phyloP scores from a whole-genome alignment of 2,329 filamentous ascomycete species.

The Curvularia lunata region DNA sequence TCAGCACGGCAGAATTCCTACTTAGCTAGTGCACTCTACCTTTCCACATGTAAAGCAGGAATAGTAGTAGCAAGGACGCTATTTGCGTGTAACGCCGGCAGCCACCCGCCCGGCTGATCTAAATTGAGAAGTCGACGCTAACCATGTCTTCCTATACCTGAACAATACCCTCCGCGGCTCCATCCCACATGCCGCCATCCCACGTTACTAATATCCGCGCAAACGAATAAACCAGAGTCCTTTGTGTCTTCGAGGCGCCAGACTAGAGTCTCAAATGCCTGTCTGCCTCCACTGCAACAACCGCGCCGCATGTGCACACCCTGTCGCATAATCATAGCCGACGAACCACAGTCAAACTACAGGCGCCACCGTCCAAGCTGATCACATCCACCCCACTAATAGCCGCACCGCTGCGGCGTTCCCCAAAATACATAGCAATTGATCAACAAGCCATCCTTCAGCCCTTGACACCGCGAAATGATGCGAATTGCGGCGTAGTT shows the following conservation, averaged over 20 bases:
- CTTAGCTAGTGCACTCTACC: too few relatives aligned
- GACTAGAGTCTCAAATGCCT: constrained; percentile 11
- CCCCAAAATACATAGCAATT: constrained; percentile 7
- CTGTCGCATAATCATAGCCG: constrained; percentile 3
- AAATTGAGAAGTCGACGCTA: neutral
- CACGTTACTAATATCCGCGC: neutral
- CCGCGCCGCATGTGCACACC: constrained; percentile 12
- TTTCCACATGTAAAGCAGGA: neutral
- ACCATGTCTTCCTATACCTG: neutral
- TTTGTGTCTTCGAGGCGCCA: constrained; percentile 2
- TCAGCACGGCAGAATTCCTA: neutral
- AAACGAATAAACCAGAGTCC: neutral
- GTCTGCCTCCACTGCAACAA: constrained; percentile 2
- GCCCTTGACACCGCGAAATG: neutral
- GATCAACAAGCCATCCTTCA: neutral
- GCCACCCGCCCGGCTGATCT: neutral
- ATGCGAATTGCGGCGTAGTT: constrained; percentile 4
- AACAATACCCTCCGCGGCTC: neutral
- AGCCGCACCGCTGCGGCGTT: constrained; percentile 1
- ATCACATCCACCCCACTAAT: neutral
- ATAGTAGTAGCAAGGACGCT: neutral
- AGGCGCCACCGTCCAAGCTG: constrained; percentile 12
- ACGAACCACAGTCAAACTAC: constrained; percentile 16
- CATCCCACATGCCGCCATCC: neutral
- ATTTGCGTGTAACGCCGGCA: neutral